Percentiles rank a stretch among this genome's conserved stretches.
Evolutionary conservation across 2,329 filamentous ascomycete species (phyloP).

Genomic region (Penicillium occitanis): DNA sequence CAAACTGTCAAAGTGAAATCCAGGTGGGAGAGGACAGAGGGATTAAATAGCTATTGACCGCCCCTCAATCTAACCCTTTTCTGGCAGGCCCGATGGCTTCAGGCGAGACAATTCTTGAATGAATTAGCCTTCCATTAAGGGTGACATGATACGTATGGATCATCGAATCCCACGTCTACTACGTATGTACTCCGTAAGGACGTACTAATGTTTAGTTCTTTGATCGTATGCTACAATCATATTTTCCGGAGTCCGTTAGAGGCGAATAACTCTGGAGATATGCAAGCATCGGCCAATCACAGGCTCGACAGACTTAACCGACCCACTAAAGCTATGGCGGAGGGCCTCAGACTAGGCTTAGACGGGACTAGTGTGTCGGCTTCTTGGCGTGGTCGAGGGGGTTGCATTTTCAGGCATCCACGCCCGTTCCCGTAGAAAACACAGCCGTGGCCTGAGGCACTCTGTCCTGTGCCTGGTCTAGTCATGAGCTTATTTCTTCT

Average conservation of each 20-base stretch:
- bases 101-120: background rate
- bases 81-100: constrained; percentile 6
- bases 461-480: background rate
- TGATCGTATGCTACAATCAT: background rate
- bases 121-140: background rate
- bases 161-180: background rate
- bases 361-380: background rate
- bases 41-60: constrained; percentile 6
- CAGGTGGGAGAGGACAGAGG: background rate
- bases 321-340: background rate
- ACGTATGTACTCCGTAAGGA: too few species aligned
- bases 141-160: background rate
- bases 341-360: background rate
- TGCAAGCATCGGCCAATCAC: background rate
- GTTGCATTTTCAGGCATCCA: constrained; percentile 1
- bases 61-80: background rate
- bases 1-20: background rate
- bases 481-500: background rate
- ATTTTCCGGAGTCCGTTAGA: constrained; percentile 1
- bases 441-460: background rate
- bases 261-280: constrained; percentile 1
- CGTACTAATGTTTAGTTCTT: background rate
- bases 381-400: background rate
- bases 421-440: background rate
- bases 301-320: background rate